phyloP scores from a whole-genome alignment of 192 early-diverging fungal species.

The Thamnidium elegans region DNA sequence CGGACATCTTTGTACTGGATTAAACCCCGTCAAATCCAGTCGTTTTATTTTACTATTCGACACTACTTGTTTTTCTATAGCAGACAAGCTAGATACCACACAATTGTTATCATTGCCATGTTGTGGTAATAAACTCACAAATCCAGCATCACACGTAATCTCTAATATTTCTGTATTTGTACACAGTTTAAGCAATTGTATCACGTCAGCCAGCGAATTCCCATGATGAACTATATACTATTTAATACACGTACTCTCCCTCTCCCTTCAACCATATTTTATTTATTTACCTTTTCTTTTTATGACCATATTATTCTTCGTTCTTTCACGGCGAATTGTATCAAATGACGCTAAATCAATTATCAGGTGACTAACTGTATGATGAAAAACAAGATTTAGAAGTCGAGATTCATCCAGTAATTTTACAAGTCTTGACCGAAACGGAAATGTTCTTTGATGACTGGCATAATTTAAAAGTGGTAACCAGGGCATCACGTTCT shows the following conservation, averaged over 20 bases:
- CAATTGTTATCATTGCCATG: neutral
- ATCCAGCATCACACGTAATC: neutral
- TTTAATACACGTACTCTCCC: neutral
- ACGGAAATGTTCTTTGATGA: constrained; percentile 9
- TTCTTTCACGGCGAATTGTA: neutral
- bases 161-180: neutral
- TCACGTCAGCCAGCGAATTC: neutral
- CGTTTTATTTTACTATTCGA: neutral
- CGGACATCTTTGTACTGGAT: neutral
- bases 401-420: constrained; percentile 1
- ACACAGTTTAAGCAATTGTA: neutral
- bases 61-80: neutral
- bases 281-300: neutral
- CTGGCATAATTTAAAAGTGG: neutral
- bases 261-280: too few relatives aligned
- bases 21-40: constrained; percentile 1
- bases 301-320: neutral
- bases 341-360: constrained; percentile 10
- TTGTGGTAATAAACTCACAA: neutral
- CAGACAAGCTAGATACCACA: neutral
- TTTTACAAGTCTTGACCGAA: neutral
- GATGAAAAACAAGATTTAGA: neutral
- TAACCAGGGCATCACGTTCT: neutral
- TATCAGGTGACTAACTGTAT: neutral
- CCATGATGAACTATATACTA: neutral